Evolutionary conservation across 768 basidiomycete species (phyloP), one percentile per base, ranked within the genome.

Genomic region (Agrocybe chaxingu): DNA sequence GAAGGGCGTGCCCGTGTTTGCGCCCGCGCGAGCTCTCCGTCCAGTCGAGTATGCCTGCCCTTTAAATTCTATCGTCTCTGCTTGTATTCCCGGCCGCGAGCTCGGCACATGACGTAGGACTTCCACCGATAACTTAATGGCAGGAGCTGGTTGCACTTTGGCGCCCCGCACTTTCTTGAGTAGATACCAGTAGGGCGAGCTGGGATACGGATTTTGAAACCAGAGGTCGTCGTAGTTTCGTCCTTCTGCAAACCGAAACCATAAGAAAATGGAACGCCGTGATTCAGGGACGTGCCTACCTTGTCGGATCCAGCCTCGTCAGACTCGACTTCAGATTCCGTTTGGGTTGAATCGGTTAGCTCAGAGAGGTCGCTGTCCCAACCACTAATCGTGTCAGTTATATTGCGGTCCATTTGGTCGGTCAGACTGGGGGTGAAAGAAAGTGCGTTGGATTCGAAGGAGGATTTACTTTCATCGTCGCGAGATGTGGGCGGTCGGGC

Each of bases 41-140:
- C 52, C 4, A 60, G 51, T n/a, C 51, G 57, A 12, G 48, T 50
- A 52, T 63, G 64, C 19, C 51, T 54, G 18, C 59, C 60, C 47
- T 61, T 61, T 12, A 68, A 45, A 40, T 60, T 65, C 46, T 64
- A 56, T 7, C 66, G 68, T 38, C 57, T 58, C 9, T 64, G 56
- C 50, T 74, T 71, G 51, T 71, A 72, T 31, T 62, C 48, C 4
- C 74, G 63, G 19, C 65, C 63, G 16, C 63, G 62, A n/a, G 63
- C 53, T 10, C 76, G 70, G 53, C 77, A 78, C 2, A 70, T 48
- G 4, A 70, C 66, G 40, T 76, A 79, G 7, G 64, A 68, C 55
- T 78, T 76, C 74, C 73, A 73, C 1, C 59, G 64, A 50, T 71
- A 67, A 7, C 57, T 63, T 13, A 45, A 45, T 1, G 67, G 59